phyloP scores from a whole-genome alignment of 2,329 filamentous ascomycete species.

The Neoscytalidium dimidiatum region DNA sequence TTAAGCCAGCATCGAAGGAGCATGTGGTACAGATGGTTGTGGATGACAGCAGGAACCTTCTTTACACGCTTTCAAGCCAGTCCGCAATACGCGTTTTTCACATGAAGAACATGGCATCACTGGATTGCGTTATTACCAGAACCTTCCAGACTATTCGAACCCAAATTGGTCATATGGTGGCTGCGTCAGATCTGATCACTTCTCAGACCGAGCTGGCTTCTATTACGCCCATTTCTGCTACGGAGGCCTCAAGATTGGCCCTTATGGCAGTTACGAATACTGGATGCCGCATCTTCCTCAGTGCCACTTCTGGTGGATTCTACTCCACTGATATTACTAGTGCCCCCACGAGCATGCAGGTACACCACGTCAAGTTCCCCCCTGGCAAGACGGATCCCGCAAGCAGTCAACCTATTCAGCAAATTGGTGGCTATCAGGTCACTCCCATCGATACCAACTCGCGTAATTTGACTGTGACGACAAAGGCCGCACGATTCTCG shows the following conservation, averaged over 20 bases:
- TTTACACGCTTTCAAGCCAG: conserved; percentile 86
- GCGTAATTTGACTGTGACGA: conserved; percentile 36
- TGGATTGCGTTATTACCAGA: conserved; percentile 59
- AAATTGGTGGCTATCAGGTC: conserved; percentile 13
- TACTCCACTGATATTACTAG: conserved; percentile 47
- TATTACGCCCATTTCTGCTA: conserved; percentile 79
- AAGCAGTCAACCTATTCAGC: conserved; percentile 20
- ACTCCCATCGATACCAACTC: conserved; percentile 35
- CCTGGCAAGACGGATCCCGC: conserved; percentile 50
- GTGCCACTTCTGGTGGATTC: conserved; percentile 78
- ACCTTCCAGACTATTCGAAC: conserved; percentile 56
- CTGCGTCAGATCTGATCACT: conserved; percentile 69
- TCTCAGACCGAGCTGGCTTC: conserved; percentile 72
- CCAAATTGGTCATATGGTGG: conserved; percentile 84
- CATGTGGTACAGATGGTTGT: conserved; percentile 77
- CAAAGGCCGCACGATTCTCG: conserved; percentile 59
- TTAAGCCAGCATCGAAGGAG: conserved; percentile 50
- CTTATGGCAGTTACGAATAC: conserved; percentile 88
- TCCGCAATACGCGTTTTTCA: conserved; percentile 92
- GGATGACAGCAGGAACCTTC: conserved; percentile 82
- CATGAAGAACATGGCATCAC: conserved; percentile 63
- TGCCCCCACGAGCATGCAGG: conserved; percentile 82
- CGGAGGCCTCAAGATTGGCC: conserved; percentile 80
- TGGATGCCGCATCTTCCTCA: conserved; percentile 89
- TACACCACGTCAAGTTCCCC: conserved; percentile 95